A percentile compares a stretch with the other conserved stretches of the same genome.
phyloP scores from a whole-genome alignment of 2,329 filamentous ascomycete species.

The Fusarium sp. region DNA sequence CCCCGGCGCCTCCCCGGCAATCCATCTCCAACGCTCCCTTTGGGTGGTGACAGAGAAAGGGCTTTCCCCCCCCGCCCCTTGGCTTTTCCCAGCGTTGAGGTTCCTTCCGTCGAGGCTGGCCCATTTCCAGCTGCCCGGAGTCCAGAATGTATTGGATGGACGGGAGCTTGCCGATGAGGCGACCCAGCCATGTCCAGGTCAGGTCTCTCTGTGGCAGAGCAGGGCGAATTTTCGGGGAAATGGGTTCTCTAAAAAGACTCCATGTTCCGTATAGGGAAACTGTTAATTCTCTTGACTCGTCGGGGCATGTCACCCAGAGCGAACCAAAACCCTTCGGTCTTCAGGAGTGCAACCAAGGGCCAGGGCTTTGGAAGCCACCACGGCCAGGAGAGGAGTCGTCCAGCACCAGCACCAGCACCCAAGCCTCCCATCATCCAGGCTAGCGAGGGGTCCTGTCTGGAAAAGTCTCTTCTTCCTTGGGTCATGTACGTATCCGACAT shows the following conservation, averaged over 20 bases:
- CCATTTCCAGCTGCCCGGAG: slow-evolving; percentile 16
- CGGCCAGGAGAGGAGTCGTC: slow-evolving; percentile 1
- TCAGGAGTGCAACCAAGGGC: slow-evolving; percentile 15
- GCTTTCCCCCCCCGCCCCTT: slow-evolving; percentile 6
- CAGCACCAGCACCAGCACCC: slow-evolving; percentile 3
- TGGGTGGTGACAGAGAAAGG: not conserved
- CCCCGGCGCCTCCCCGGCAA: slow-evolving; percentile 18
- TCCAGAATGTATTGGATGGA: slow-evolving; percentile 5
- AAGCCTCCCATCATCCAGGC: slow-evolving; percentile 7
- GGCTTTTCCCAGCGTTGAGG: slow-evolving; percentile 20
- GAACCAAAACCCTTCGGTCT: slow-evolving; percentile 6
- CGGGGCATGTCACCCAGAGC: slow-evolving; percentile 10
- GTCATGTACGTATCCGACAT: slow-evolving; percentile 28
- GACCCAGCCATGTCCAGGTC: not conserved
- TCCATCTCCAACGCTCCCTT: slow-evolving; percentile 20
- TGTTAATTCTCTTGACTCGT: slow-evolving; percentile 32
- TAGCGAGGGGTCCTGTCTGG: slow-evolving; percentile 10
- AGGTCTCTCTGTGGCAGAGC: not conserved
- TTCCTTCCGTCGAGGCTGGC: slow-evolving; percentile 11
- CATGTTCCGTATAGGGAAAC: slow-evolving; percentile 23
- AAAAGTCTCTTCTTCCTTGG: slow-evolving; percentile 23
- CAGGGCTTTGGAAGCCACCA: slow-evolving; percentile 12
- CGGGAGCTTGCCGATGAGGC: slow-evolving; percentile 25
- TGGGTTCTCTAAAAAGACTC: slow-evolving; percentile 2
- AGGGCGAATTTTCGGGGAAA: slow-evolving; percentile 15